A percentile compares a stretch with the other conserved stretches of the same genome.
phyloP scores from a whole-genome alignment of 805 yeast genomes.

The Saccharomycopsis lassenensis region DNA sequence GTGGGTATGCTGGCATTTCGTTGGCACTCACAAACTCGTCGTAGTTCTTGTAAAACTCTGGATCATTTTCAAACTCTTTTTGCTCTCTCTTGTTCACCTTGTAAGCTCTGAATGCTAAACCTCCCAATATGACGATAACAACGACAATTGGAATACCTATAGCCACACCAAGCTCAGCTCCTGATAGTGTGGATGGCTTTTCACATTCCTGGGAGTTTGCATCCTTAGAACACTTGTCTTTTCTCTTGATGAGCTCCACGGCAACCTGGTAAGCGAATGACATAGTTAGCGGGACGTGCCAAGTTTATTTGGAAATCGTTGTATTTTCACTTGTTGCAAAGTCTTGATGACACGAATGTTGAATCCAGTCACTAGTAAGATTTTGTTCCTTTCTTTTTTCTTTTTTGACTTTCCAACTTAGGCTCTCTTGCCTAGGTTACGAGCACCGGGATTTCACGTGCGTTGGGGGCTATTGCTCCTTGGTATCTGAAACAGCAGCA shows the following conservation, averaged over 20 bases:
- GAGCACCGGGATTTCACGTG: too few species aligned
- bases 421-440: too few species aligned
- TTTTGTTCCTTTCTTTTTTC: too few species aligned
- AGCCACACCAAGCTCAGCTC: conserved; percentile 13
- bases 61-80: conserved; percentile 16
- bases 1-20: conserved; percentile 17
- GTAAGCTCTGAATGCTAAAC: conserved; percentile 12
- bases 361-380: too few species aligned
- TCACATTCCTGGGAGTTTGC: conserved; percentile 11
- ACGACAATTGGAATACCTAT: conserved; percentile 17
- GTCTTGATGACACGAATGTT: too few species aligned
- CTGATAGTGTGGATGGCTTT: conserved; percentile 12
- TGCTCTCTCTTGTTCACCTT: conserved; percentile 15
- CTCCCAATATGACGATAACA: conserved; percentile 11
- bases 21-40: conserved; percentile 15
- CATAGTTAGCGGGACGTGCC: too few species aligned
- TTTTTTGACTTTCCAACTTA: too few species aligned
- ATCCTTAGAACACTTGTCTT: conserved; percentile 8
- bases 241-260: neutral
- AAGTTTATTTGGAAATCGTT: too few species aligned
- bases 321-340: too few species aligned
- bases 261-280: neutral
- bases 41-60: conserved; percentile 18
- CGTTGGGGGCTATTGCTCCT: too few species aligned
- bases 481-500: too few species aligned